Evolutionary conservation across 2,329 filamentous ascomycete genomes (phyloP).

Genomic region (Penicillium sp.): DNA sequence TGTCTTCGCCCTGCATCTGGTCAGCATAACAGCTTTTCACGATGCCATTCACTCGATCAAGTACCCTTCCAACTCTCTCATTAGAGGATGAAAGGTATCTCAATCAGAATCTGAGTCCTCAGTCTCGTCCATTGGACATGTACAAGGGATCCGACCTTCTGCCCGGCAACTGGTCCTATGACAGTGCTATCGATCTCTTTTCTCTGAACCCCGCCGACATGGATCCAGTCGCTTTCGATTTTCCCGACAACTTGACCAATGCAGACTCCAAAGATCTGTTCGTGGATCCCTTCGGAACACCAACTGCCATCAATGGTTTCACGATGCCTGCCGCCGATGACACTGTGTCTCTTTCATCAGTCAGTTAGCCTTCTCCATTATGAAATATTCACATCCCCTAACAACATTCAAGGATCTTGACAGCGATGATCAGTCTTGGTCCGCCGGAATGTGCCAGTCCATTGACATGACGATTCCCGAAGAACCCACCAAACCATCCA

Average conservation of each 20-base stretch:
- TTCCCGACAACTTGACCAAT: constrained; percentile 29
- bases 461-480: constrained; percentile 17
- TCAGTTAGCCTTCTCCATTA: constrained; percentile 5
- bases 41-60: constrained; percentile 21
- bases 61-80: constrained; percentile 14
- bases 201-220: constrained; percentile 32
- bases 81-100: constrained; percentile 20
- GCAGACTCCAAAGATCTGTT: constrained; percentile 32
- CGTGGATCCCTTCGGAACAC: constrained; percentile 29
- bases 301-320: constrained; percentile 32
- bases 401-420: constrained; percentile 27
- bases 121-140: constrained; percentile 22
- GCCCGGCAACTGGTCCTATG: constrained; percentile 37
- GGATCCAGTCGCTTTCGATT: constrained; percentile 30
- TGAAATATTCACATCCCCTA: background rate
- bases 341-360: constrained; percentile 27
- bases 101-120: constrained; percentile 21
- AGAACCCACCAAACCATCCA: constrained; percentile 2
- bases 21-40: constrained; percentile 1
- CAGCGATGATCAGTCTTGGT: constrained; percentile 37
- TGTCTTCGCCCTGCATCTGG: background rate
- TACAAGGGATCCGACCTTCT: constrained; percentile 31
- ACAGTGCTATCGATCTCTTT: constrained; percentile 36
- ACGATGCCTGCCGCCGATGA: constrained; percentile 33
- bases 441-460: constrained; percentile 22